Conservation (phyloP, 1,284 basidiomycete species). For the Irpex lacteus region DNA sequence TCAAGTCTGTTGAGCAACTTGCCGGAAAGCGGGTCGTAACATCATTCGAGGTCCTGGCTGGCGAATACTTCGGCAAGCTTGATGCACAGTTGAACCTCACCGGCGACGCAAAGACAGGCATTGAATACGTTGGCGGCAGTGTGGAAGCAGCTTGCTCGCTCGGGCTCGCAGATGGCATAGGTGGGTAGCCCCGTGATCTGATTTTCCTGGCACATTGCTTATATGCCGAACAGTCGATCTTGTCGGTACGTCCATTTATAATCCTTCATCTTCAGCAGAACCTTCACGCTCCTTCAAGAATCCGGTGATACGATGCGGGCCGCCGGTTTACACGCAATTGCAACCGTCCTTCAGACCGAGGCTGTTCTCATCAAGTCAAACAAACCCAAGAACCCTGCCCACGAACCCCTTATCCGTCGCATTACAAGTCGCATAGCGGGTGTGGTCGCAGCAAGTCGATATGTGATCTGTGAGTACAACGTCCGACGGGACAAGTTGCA, state of each 20-base stretch:
- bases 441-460: slow-evolving; percentile 87
- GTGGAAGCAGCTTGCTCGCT: slow-evolving; percentile 98
- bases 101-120: slow-evolving; percentile 63
- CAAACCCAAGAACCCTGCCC: slow-evolving; percentile 63
- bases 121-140: slow-evolving; percentile 96
- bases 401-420: slow-evolving; percentile 72
- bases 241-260: slow-evolving; percentile 61
- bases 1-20: slow-evolving; percentile 77
- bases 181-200: slow-evolving; percentile 43
- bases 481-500: slow-evolving; percentile 63
- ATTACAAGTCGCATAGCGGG: slow-evolving; percentile 91
- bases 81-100: slow-evolving; percentile 58
- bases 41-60: slow-evolving; percentile 87
- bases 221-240: slow-evolving; percentile 67
- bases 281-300: slow-evolving; percentile 47
- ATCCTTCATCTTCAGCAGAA: neutral
- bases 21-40: slow-evolving; percentile 94
- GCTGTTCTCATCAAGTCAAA: slow-evolving; percentile 91
- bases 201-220: slow-evolving; percentile 10
- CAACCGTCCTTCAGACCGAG: slow-evolving; percentile 85
- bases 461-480: slow-evolving; percentile 94
- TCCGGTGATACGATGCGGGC: slow-evolving; percentile 99
- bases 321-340: slow-evolving; percentile 91
- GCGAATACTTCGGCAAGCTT: slow-evolving; percentile 73
- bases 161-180: slow-evolving; percentile 96